Evolutionary conservation across 2,329 filamentous ascomycete genomes (phyloP).

Genomic region (Paraphoma sp.): DNA sequence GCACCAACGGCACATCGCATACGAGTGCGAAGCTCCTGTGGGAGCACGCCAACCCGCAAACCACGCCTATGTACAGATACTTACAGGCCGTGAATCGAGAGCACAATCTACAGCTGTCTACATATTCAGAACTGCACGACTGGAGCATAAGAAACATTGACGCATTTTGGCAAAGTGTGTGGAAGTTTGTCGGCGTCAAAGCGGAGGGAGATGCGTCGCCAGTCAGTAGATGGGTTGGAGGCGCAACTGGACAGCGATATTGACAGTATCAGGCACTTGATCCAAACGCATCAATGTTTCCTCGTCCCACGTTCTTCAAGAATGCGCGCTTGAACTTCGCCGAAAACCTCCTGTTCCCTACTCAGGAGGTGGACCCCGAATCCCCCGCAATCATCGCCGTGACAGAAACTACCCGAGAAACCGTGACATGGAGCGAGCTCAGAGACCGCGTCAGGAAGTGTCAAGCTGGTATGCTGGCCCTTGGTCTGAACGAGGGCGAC

Average conservation of each 20-base stretch:
- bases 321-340: constrained; percentile 87
- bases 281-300: constrained; percentile 75
- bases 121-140: constrained; percentile 77
- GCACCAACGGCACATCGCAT: constrained; percentile 29
- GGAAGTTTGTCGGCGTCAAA: constrained; percentile 80
- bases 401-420: constrained; percentile 74
- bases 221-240: constrained; percentile 51
- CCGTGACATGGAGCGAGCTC: constrained; percentile 78
- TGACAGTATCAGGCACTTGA: constrained; percentile 68
- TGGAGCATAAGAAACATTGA: constrained; percentile 84
- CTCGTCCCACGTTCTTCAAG: constrained; percentile 84
- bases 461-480: constrained; percentile 71
- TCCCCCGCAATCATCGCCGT: constrained; percentile 77
- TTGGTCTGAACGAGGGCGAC: constrained; percentile 70
- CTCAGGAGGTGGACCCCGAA: constrained; percentile 62
- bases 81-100: constrained; percentile 72
- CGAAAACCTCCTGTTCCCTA: constrained; percentile 88
- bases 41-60: constrained; percentile 70
- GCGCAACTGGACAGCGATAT: background rate
- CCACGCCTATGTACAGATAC: constrained; percentile 76
- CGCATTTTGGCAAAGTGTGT: constrained; percentile 84
- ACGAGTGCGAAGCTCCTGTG: constrained; percentile 59
- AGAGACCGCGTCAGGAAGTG: constrained; percentile 78
- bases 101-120: constrained; percentile 66
- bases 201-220: constrained; percentile 68